Conservation (phyloP, 1,284 basidiomycete species). For the Rhodofomes roseus region DNA sequence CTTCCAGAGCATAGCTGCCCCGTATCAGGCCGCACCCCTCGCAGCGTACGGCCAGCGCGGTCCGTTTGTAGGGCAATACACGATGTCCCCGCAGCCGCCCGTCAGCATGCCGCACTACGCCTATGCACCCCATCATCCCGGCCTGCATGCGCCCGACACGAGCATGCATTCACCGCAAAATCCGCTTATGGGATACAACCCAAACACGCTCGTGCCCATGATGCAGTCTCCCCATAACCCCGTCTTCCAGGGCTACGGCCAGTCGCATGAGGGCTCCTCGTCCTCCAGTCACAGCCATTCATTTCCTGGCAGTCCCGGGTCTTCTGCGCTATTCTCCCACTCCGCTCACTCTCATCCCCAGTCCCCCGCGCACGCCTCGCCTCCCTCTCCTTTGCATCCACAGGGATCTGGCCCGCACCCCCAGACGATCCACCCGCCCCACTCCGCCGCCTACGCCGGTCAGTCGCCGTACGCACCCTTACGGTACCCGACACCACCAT, state of each 20-base stretch:
- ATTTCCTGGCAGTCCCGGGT: slow-evolving; percentile 20
- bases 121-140: slow-evolving; percentile 32
- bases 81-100: slow-evolving; percentile 39
- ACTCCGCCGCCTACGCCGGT: slow-evolving; percentile 30
- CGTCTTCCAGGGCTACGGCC: slow-evolving; percentile 23
- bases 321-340: slow-evolving; percentile 21
- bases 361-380: slow-evolving; percentile 27
- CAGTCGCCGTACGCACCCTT: slow-evolving; percentile 36
- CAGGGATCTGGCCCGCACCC: slow-evolving; percentile 16
- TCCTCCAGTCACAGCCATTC: slow-evolving; percentile 23
- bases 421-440: slow-evolving; percentile 12
- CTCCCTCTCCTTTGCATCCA: slow-evolving; percentile 25
- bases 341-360: slow-evolving; percentile 13
- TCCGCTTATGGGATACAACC: slow-evolving; percentile 25
- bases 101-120: slow-evolving; percentile 36
- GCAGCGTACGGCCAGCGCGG: slow-evolving; percentile 31
- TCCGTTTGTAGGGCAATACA: slow-evolving; percentile 43
- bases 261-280: slow-evolving; percentile 32
- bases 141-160: slow-evolving; percentile 29
- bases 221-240: slow-evolving; percentile 21
- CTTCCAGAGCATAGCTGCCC: slow-evolving; percentile 19
- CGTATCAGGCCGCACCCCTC: slow-evolving; percentile 18
- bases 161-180: slow-evolving; percentile 26
- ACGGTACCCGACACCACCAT: slow-evolving; percentile 37
- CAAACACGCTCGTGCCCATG: slow-evolving; percentile 26